These are phyloP conservation scores for Lentinus tigrinus DNA, from an alignment of 768 basidiomycete species.

Conservation along the genomic window DNA sequence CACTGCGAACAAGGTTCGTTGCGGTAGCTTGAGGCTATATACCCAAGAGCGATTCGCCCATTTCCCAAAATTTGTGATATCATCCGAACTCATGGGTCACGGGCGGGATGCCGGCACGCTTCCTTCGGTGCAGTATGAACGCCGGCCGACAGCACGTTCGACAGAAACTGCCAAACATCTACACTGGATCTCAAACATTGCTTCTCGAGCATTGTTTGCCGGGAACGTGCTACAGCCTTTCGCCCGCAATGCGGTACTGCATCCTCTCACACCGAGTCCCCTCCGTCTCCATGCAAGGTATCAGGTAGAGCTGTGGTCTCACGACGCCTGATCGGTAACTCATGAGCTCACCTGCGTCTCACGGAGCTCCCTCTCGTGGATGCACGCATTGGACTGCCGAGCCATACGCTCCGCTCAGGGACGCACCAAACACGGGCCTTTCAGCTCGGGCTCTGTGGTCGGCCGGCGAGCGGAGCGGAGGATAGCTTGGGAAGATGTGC, in stretches of 20 bases:
- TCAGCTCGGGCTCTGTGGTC: background rate
- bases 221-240: background rate
- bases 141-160: slow-evolving; percentile 13
- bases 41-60: background rate
- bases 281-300: background rate
- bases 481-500: background rate
- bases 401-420: background rate
- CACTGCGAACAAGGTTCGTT: too few species aligned
- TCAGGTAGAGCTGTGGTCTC: slow-evolving; percentile 2
- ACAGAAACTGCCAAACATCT: slow-evolving; percentile 18
- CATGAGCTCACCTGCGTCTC: slow-evolving; percentile 1
- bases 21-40: too few species aligned
- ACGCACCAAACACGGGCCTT: background rate
- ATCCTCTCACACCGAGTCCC: background rate
- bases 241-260: background rate
- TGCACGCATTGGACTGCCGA: background rate
- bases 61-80: background rate
- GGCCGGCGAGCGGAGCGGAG: background rate
- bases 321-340: slow-evolving; percentile 1
- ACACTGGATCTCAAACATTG: slow-evolving; percentile 7
- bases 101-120: background rate
- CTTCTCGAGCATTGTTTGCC: background rate
- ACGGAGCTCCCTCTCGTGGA: background rate
- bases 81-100: background rate
- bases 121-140: background rate